phyloP scores from a whole-genome alignment of 2,329 filamentous ascomycete species.

The Fusarium solani-melongenae region DNA sequence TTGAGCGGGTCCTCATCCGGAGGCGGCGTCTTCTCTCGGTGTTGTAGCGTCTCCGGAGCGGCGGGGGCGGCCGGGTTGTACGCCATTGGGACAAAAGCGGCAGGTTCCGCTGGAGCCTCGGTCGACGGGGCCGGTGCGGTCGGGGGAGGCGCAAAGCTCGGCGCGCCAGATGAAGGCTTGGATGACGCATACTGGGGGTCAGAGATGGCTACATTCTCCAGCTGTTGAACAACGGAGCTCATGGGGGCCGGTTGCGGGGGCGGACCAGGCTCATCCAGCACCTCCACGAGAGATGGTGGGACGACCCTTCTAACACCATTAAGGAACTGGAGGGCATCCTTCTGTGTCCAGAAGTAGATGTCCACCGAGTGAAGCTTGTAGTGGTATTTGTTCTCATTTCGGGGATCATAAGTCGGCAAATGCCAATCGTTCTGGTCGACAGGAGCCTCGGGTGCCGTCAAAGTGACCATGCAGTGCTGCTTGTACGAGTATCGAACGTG shows the following conservation, averaged over 20 bases:
- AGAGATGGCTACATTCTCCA: slow-evolving; percentile 77
- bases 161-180: slow-evolving; percentile 30
- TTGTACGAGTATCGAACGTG: slow-evolving; percentile 78
- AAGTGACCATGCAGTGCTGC: slow-evolving; percentile 76
- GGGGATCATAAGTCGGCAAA: slow-evolving; percentile 76
- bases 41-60: slow-evolving; percentile 76
- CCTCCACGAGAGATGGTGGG: slow-evolving; percentile 68
- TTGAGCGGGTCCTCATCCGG: slow-evolving; percentile 72
- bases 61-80: slow-evolving; percentile 85
- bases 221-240: slow-evolving; percentile 77
- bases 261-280: slow-evolving; percentile 72
- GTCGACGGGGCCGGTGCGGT: slow-evolving; percentile 32
- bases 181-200: slow-evolving; percentile 60
- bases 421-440: slow-evolving; percentile 75
- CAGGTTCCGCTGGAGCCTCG: slow-evolving; percentile 35
- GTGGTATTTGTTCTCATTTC: slow-evolving; percentile 81
- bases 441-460: slow-evolving; percentile 67
- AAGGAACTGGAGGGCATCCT: slow-evolving; percentile 77
- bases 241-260: slow-evolving; percentile 62
- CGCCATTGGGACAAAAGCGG: slow-evolving; percentile 71
- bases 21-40: slow-evolving; percentile 84
- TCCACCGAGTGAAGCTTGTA: slow-evolving; percentile 81
- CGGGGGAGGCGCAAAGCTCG: slow-evolving; percentile 38
- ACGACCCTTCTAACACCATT: slow-evolving; percentile 74
- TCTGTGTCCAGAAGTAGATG: slow-evolving; percentile 82